Evolutionary conservation across 2,329 filamentous ascomycete genomes (phyloP).

Genomic region (Colletotrichum abscissum): DNA sequence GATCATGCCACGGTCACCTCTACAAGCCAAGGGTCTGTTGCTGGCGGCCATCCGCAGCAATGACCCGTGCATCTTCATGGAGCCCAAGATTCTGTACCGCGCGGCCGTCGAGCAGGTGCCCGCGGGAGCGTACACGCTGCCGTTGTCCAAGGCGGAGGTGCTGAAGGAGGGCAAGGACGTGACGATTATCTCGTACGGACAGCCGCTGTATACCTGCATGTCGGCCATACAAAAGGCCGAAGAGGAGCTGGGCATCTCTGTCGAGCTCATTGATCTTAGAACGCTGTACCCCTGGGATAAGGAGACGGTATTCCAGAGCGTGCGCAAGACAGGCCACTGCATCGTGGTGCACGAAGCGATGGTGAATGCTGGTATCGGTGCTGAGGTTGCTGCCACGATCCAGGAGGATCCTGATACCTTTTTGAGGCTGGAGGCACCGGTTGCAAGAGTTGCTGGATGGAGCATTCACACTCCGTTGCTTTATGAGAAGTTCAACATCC

Average conservation of each 20-base stretch:
- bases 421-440: constrained; percentile 83
- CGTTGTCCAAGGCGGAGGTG: constrained; percentile 86
- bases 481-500: constrained; percentile 85
- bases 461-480: constrained; percentile 83
- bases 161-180: constrained; percentile 83
- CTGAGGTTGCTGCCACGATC: constrained; percentile 88
- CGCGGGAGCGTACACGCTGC: constrained; percentile 81
- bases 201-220: constrained; percentile 86
- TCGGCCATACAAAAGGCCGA: constrained; percentile 80
- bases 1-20: constrained; percentile 85
- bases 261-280: constrained; percentile 88
- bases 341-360: constrained; percentile 94
- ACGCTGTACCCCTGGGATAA: constrained; percentile 95
- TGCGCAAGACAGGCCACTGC: constrained; percentile 86
- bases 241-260: constrained; percentile 79
- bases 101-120: constrained; percentile 94
- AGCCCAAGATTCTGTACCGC: constrained; percentile 92
- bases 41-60: constrained; percentile 81
- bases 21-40: constrained; percentile 89
- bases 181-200: constrained; percentile 89
- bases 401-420: constrained; percentile 84
- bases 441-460: constrained; percentile 89
- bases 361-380: constrained; percentile 89
- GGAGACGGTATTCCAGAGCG: constrained; percentile 81
- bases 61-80: constrained; percentile 92